phyloP scores from a whole-genome alignment of 2,329 filamentous ascomycete genomes.

The Talaromyces piceae region DNA sequence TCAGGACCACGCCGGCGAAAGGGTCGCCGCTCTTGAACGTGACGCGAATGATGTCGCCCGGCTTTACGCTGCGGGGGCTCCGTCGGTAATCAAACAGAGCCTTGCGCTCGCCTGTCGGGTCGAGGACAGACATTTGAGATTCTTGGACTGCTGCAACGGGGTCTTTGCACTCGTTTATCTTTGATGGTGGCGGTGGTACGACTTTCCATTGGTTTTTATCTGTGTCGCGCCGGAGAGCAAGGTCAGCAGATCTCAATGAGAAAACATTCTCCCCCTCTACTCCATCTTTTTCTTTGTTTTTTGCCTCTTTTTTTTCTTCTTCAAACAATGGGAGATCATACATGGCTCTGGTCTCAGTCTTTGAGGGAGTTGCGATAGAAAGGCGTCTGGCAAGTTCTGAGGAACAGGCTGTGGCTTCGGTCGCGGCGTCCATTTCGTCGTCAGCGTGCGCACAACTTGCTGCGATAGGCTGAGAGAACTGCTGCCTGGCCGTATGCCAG shows the following conservation, averaged over 20 bases:
- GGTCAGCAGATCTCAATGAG: no score
- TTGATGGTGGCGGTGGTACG: constrained; percentile 43
- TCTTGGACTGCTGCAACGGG: constrained; percentile 61
- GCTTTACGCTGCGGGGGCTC: constrained; percentile 70
- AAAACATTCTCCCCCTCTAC: no score
- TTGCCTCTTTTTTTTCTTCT: no score
- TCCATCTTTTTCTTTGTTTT: no score
- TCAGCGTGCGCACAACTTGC: constrained; percentile 41
- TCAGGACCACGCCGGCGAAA: constrained; percentile 80
- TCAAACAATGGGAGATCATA: constrained; percentile 15
- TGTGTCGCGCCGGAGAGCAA: no score
- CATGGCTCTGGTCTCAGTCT: constrained; percentile 31
- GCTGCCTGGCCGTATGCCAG: constrained; percentile 58
- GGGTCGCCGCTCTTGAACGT: constrained; percentile 79
- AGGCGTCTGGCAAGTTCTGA: constrained; percentile 33
- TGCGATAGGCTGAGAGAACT: constrained; percentile 33
- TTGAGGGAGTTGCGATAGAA: constrained; percentile 35
- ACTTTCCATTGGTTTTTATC: constrained; percentile 45
- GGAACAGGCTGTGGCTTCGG: constrained; percentile 35
- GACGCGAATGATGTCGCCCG: constrained; percentile 87
- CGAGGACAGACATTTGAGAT: constrained; percentile 65
- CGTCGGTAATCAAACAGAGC: constrained; percentile 66
- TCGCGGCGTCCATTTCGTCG: constrained; percentile 40
- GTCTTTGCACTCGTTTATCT: constrained; percentile 41
- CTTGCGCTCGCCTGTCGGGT: constrained; percentile 75